These are phyloP conservation scores for Chaetomiaceae sp. DNA, from an alignment of 2,329 filamentous ascomycete species.

Conservation along the genomic window DNA sequence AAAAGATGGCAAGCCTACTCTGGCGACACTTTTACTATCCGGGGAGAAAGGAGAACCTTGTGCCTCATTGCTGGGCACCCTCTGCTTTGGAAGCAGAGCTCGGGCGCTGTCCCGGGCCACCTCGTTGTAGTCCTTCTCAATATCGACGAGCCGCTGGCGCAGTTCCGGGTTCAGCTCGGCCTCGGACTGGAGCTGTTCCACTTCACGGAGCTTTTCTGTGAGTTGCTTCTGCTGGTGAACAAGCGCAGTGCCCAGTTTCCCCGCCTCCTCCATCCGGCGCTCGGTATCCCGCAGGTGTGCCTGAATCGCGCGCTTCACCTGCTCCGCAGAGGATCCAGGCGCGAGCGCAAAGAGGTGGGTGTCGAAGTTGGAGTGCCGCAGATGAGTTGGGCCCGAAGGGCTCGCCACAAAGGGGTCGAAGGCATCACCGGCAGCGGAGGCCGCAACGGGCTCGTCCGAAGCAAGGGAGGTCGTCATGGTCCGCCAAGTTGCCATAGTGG, in stretches of 20 bases:
- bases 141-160: constrained; percentile 73
- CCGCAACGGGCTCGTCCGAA: constrained; percentile 25
- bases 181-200: constrained; percentile 72
- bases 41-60: constrained; percentile 50
- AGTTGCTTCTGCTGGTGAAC: constrained; percentile 84
- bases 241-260: constrained; percentile 79
- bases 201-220: constrained; percentile 74
- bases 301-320: constrained; percentile 83
- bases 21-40: constrained; percentile 48
- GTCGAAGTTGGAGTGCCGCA: constrained; percentile 82
- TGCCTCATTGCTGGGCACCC: constrained; percentile 66
- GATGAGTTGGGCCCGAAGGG: constrained; percentile 44
- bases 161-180: constrained; percentile 79
- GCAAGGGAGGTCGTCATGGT: constrained; percentile 27
- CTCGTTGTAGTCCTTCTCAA: constrained; percentile 94
- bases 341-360: constrained; percentile 73
- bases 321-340: constrained; percentile 71
- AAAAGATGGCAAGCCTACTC: constrained; percentile 40
- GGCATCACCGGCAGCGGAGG: constrained; percentile 18
- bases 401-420: constrained; percentile 55
- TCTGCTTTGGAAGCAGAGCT: constrained; percentile 80
- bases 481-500: constrained; percentile 9
- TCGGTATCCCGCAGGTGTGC: constrained; percentile 92
- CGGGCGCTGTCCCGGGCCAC: constrained; percentile 85
- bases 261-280: constrained; percentile 84